These are phyloP conservation scores for Coemansia sp. DNA, from an alignment of 192 early-diverging fungal species.

Conservation along the genomic window DNA sequence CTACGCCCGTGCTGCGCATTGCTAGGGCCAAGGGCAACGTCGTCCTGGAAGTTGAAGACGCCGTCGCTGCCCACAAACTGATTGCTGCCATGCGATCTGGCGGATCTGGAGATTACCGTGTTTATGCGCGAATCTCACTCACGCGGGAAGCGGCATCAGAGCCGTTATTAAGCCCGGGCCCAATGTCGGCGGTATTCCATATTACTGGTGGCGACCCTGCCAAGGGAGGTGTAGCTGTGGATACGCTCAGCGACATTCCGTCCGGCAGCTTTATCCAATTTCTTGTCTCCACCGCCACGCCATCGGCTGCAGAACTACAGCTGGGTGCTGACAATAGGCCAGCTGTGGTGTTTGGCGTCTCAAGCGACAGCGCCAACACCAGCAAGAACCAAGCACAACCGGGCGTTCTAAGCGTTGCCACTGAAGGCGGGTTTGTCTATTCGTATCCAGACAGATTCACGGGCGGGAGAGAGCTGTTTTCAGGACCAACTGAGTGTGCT, in stretches of 20 bases:
- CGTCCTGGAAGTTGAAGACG: slow-evolving; percentile 41
- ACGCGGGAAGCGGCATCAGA: background rate
- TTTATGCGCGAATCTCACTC: slow-evolving; percentile 26
- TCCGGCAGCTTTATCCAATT: slow-evolving; percentile 36
- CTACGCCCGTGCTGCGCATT: slow-evolving; percentile 14
- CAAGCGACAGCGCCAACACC: background rate
- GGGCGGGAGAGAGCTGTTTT: slow-evolving; percentile 10
- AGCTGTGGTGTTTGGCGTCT: slow-evolving; percentile 4
- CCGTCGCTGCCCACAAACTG: slow-evolving; percentile 16
- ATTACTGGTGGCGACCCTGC: slow-evolving; percentile 49
- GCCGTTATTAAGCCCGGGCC: background rate
- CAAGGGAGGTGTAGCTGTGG: slow-evolving; percentile 44
- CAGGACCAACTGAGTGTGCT: slow-evolving; percentile 32
- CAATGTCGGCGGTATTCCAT: slow-evolving; percentile 14
- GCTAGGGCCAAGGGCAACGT: slow-evolving; percentile 42
- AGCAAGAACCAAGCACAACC: background rate
- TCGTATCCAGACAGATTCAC: background rate
- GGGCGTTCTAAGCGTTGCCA: slow-evolving; percentile 17
- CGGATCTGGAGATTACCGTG: background rate
- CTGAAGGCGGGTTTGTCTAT: slow-evolving; percentile 44
- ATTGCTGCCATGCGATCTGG: slow-evolving; percentile 17
- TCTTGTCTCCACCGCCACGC: slow-evolving; percentile 3
- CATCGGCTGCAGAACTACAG: background rate
- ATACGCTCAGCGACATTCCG: slow-evolving; percentile 31
- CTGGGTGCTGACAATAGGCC: background rate